Conservation (phyloP, 345 rosid species). For the Pugionium cornutum region DNA sequence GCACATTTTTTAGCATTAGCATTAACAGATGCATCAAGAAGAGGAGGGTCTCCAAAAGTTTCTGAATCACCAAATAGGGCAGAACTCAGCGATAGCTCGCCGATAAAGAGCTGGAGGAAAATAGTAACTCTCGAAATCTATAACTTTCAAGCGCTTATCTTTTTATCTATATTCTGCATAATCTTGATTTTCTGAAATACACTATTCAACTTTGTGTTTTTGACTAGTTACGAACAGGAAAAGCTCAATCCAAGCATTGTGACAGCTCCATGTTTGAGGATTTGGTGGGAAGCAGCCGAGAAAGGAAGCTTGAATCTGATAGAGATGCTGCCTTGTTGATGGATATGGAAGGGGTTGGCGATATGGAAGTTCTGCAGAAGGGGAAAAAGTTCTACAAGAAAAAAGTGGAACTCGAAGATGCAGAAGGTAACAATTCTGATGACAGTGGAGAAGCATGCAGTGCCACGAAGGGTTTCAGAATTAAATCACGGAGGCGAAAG, state of each 20-base stretch:
- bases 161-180: not conserved
- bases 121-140: conserved; percentile 51
- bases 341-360: conserved; percentile 69
- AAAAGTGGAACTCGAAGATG: conserved; percentile 56
- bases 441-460: conserved; percentile 82
- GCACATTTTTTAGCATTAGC: conserved; percentile 72
- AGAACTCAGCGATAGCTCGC: conserved; percentile 50
- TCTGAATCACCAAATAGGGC: conserved; percentile 50
- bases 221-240: conserved; percentile 50
- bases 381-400: conserved; percentile 60
- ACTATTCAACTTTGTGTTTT: conserved; percentile 21
- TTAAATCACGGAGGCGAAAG: conserved; percentile 47
- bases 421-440: conserved; percentile 54
- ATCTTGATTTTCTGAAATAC: conserved; percentile 6
- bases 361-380: conserved; percentile 60
- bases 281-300: conserved; percentile 47
- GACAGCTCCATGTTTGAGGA: conserved; percentile 47
- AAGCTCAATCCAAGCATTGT: conserved; percentile 45
- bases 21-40: conserved; percentile 64
- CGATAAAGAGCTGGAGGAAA: conserved; percentile 63
- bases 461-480: conserved; percentile 70
- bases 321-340: conserved; percentile 48
- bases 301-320: conserved; percentile 45
- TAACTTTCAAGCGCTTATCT: conserved; percentile 12
- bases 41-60: conserved; percentile 66